phyloP scores from a whole-genome alignment of 139 green algal genomes.

The Protoeuglena noctilucae region DNA sequence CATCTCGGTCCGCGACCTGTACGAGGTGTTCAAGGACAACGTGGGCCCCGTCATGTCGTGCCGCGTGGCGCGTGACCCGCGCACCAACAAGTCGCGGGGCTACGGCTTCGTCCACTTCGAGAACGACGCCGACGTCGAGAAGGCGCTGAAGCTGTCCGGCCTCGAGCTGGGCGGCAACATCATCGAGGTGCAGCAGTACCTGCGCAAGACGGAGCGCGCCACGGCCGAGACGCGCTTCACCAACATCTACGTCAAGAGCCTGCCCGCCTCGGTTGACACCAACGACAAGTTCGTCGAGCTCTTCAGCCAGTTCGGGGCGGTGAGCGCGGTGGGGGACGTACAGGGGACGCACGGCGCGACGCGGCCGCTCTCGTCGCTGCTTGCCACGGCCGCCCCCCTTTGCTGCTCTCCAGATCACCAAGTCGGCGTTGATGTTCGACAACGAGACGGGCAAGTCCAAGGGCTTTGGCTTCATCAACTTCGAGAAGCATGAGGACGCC shows the following conservation, averaged over 20 bases:
- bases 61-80: slow-evolving; percentile 15
- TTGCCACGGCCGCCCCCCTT: too few relatives aligned
- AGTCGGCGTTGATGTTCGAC: background rate
- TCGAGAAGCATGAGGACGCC: slow-evolving; percentile 45
- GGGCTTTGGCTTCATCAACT: slow-evolving; percentile 91
- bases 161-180: slow-evolving; percentile 49
- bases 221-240: slow-evolving; percentile 40
- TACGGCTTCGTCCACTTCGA: slow-evolving; percentile 94
- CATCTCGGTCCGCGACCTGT: slow-evolving; percentile 83
- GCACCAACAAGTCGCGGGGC: slow-evolving; percentile 51
- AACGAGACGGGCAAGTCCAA: slow-evolving; percentile 13
- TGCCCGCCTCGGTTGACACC: slow-evolving; percentile 32
- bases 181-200: slow-evolving; percentile 69
- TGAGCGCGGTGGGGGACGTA: slow-evolving; percentile 56
- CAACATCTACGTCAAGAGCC: slow-evolving; percentile 89
- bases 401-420: slow-evolving; percentile 1
- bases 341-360: slow-evolving; percentile 20
- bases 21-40: slow-evolving; percentile 78
- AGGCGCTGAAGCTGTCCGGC: slow-evolving; percentile 68
- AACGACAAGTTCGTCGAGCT: slow-evolving; percentile 51
- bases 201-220: slow-evolving; percentile 49
- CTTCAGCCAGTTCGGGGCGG: slow-evolving; percentile 45
- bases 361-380: background rate
- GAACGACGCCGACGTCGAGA: slow-evolving; percentile 49
- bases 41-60: slow-evolving; percentile 73